Evolutionary conservation across 129 eudicot species (phyloP), one percentile per base, ranked within the genome.

Genomic region (Chrysanthemum seticuspe): DNA sequence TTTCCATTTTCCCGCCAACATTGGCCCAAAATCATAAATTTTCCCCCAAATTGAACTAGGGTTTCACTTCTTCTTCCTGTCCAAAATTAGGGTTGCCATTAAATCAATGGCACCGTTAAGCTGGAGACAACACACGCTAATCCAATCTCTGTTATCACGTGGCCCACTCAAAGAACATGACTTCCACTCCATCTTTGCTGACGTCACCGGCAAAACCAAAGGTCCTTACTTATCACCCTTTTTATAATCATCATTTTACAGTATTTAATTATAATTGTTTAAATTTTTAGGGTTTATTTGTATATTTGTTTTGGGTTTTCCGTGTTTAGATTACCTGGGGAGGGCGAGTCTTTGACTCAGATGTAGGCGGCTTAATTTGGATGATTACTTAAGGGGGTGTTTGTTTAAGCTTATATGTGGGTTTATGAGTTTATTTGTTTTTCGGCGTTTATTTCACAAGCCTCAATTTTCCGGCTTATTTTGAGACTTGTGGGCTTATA

Each of bases 101-200:
- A 29, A 0, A 29, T 31, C 36, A 31, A 31, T 31, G 36, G 62
- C 86, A 51, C 49, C 83, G 62, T 71, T 88, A 61, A 34, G 67
- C 72, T 85, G 88, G 90, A 80, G 83, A 58, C 90, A 85, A 75
- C 95, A 88, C 21, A 81, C 95, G 31, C 75, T 88, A 6, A 83
- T 85, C 48, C 95, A 88, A 85, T 77, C 87, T 57, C 86, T 88
- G 53, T 69, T 88, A 40, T 83, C 95, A 18, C 88, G 87, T 4
- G 91, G 91, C 12, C 95, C 95, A 19, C 86, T 85, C 69, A 76
- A 70, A 31, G 84, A 86, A 59, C 36, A 69, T 5, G 86, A 83
- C 0, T 83, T 88, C 40, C 85, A 72, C 52, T 78, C 87, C 45
- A 58, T 85, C 54, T 85, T 88, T 71, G 72, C 82, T n/a, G 79